Percentiles rank a stretch among this genome's conserved stretches.
phyloP scores from a whole-genome alignment of 345 rosid genomes.

The Trapa bicornis region DNA sequence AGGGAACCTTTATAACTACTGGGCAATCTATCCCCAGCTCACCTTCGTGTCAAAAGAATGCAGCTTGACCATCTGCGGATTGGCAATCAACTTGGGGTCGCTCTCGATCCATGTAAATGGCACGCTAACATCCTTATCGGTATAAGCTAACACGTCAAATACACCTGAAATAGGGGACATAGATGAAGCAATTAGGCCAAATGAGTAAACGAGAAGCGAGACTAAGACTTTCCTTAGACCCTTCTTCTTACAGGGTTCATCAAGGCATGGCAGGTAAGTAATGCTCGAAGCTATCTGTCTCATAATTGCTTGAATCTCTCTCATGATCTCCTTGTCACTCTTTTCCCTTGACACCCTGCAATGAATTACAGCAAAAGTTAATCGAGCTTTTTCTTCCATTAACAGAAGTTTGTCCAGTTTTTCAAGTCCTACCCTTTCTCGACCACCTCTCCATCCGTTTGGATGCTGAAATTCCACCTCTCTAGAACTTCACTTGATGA shows the following conservation, averaged over 20 bases:
- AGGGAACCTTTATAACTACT: background rate
- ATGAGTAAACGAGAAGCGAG: background rate
- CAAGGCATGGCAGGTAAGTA: constrained; percentile 94
- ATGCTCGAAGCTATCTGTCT: constrained; percentile 90
- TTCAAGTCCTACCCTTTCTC: constrained; percentile 50
- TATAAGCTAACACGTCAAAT: constrained; percentile 88
- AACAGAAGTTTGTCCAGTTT: background rate
- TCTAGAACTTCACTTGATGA: constrained; percentile 67
- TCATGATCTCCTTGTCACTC: constrained; percentile 92
- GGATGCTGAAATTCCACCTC: constrained; percentile 91
- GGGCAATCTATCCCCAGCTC: background rate
- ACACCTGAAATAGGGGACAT: constrained; percentile 38
- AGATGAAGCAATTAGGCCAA: background rate
- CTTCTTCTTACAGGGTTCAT: constrained; percentile 58
- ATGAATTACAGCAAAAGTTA: background rate
- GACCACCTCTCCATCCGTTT: constrained; percentile 70
- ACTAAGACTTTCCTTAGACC: background rate
- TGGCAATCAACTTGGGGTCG: constrained; percentile 83
- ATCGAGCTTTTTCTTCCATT: background rate
- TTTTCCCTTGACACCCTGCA: constrained; percentile 81
- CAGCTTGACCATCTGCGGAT: constrained; percentile 98
- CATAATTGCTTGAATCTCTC: constrained; percentile 93
- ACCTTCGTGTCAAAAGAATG: constrained; percentile 96
- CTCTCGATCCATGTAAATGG: constrained; percentile 97
- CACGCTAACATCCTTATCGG: constrained; percentile 77